Evolutionary conservation across 140 eudicot genomes (phyloP).

Genomic region (Flaveria floridana): DNA sequence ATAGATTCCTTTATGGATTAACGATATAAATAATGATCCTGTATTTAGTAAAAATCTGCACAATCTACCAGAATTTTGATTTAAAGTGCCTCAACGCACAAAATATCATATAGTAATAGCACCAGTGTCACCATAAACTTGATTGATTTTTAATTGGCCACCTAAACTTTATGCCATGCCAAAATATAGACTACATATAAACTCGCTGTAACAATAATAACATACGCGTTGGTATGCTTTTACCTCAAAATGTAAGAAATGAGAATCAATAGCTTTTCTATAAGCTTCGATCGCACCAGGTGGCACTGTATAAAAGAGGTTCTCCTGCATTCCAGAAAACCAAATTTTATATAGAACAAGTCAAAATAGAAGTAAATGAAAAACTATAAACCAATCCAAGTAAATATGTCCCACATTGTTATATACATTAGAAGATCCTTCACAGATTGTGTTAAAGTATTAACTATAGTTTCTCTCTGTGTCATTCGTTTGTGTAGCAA

Average conservation of each 20-base stretch:
- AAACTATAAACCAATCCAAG: not conserved
- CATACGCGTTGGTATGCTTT: conserved; percentile 10
- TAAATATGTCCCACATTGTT: conserved; percentile 15
- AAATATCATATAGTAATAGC: conserved; percentile 2
- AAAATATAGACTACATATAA: conserved; percentile 7
- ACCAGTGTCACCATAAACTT: conserved; percentile 14
- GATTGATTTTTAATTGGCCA: not conserved
- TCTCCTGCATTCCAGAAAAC: conserved; percentile 54
- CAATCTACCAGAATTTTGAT: conserved; percentile 3
- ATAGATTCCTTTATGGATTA: conserved; percentile 11
- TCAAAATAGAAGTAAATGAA: conserved; percentile 1
- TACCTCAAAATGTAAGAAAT: conserved; percentile 60
- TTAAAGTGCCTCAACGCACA: conserved; percentile 9
- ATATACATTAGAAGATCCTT: conserved; percentile 19
- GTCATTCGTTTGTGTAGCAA: conserved; percentile 25
- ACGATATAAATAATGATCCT: not conserved
- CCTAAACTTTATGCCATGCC: conserved; percentile 1
- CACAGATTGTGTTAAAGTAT: conserved; percentile 17
- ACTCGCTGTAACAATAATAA: conserved; percentile 6
- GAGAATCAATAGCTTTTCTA: conserved; percentile 58
- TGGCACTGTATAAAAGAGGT: conserved; percentile 63
- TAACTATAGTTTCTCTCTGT: not conserved
- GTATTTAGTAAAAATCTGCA: not conserved
- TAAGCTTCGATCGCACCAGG: conserved; percentile 66
- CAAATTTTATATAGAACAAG: conserved; percentile 3